Percentiles rank a stretch among this genome's conserved stretches.
phyloP scores from a whole-genome alignment of 768 basidiomycete genomes.

The Suillus variegatus region DNA sequence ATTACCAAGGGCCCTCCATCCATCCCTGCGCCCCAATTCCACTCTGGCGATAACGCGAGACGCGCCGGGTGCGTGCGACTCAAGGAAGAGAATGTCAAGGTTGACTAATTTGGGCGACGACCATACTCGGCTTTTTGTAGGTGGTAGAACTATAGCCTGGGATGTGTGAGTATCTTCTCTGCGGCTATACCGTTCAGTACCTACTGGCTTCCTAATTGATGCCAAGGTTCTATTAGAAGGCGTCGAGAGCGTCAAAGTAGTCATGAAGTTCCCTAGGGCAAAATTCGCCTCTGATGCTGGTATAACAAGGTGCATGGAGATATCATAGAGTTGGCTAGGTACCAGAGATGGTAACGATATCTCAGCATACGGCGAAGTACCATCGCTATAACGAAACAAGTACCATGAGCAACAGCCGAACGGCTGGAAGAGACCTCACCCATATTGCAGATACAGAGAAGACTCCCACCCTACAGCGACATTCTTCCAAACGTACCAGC shows the following conservation, averaged over 20 bases:
- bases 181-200: conserved; percentile 26
- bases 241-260: conserved; percentile 59
- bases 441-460: conserved; percentile 75
- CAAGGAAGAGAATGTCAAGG: conserved; percentile 59
- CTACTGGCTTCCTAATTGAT: conserved; percentile 64
- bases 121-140: conserved; percentile 35
- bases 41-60: conserved; percentile 56
- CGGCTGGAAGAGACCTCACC: conserved; percentile 46
- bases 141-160: conserved; percentile 62
- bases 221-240: conserved; percentile 63
- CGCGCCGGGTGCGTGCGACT: conserved; percentile 49
- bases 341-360: conserved; percentile 51
- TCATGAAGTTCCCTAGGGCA: conserved; percentile 86
- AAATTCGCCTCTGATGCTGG: conserved; percentile 69
- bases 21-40: conserved; percentile 73
- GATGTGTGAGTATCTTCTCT: conserved; percentile 13
- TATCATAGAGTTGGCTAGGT: conserved; percentile 69
- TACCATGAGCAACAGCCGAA: not conserved
- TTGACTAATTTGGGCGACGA: conserved; percentile 41
- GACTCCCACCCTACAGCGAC: conserved; percentile 71
- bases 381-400: conserved; percentile 48
- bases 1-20: conserved; percentile 67
- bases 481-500: conserved; percentile 73
- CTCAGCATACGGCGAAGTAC: conserved; percentile 62
- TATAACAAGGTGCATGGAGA: conserved; percentile 65